Conservation (phyloP, 2,329 filamentous ascomycete species). For the Clarireedia homoeocarpa region DNA sequence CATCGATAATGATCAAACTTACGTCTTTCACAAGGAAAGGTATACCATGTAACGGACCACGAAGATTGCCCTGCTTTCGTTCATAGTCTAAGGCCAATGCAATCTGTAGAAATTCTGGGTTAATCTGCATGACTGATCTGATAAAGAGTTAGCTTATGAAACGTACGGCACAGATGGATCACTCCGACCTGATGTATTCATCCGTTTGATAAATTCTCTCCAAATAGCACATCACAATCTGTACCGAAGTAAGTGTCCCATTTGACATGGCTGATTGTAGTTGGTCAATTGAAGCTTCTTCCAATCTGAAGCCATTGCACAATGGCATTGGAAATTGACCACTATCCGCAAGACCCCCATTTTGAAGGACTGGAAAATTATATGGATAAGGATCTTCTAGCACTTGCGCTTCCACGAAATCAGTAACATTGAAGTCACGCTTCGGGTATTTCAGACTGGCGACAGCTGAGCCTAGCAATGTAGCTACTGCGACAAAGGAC, state of each 20-base stretch:
- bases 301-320: conserved; percentile 53
- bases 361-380: conserved; percentile 33
- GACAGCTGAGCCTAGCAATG: neutral
- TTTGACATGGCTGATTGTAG: conserved; percentile 50
- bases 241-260: conserved; percentile 48
- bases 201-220: conserved; percentile 53
- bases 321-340: conserved; percentile 51
- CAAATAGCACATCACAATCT: conserved; percentile 56
- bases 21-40: conserved; percentile 66
- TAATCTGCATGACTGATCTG: conserved; percentile 55
- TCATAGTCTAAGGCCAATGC: conserved; percentile 54
- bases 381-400: conserved; percentile 29
- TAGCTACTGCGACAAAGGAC: neutral
- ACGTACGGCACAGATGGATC: no score
- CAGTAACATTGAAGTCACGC: neutral
- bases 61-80: conserved; percentile 44
- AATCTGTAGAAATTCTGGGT: conserved; percentile 58
- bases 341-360: conserved; percentile 22
- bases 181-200: conserved; percentile 50
- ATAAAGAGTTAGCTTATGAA: neutral
- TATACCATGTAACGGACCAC: conserved; percentile 66
- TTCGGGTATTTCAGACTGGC: conserved; percentile 1
- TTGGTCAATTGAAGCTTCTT: conserved; percentile 63
- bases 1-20: neutral
- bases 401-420: conserved; percentile 28